A percentile compares a stretch with the other conserved stretches of the same genome.
These are phyloP conservation scores for Citrus sp. DNA, from an alignment of 345 rosid genomes.

Conservation along the genomic window DNA sequence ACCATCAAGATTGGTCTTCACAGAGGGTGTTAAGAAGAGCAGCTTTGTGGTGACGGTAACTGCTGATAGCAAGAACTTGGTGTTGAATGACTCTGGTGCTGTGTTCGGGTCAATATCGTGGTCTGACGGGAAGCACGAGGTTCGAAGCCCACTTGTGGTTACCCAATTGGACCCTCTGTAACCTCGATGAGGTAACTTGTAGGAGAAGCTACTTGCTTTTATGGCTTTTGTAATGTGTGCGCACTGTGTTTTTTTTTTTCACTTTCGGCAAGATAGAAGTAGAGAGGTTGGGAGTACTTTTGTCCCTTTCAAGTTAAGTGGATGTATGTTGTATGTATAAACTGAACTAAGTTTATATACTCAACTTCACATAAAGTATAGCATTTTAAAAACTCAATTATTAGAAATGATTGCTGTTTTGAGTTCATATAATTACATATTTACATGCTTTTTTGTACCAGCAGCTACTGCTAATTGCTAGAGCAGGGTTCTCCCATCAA, in stretches of 20 bases:
- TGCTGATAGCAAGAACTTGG: conserved; percentile 44
- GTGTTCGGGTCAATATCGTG: conserved; percentile 71
- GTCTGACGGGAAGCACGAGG: conserved; percentile 73
- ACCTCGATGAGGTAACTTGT: conserved; percentile 7
- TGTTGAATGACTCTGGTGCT: conserved; percentile 60
- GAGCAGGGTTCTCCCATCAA: neutral
- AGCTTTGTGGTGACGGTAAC: conserved; percentile 57
- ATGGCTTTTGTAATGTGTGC: neutral
- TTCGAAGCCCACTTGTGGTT: conserved; percentile 68
- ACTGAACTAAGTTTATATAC: conserved; percentile 29
- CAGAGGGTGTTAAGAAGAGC: conserved; percentile 39
- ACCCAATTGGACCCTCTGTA: conserved; percentile 58
- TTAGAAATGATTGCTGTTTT: neutral
- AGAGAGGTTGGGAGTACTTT: neutral
- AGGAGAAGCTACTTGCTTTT: neutral
- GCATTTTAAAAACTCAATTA: neutral
- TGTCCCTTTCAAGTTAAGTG: neutral
- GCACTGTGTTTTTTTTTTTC: neutral
- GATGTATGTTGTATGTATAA: conserved; percentile 22
- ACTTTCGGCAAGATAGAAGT: conserved; percentile 12
- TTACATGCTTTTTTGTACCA: too few species aligned
- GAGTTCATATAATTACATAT: neutral
- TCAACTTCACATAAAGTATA: conserved; percentile 10
- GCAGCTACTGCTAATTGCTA: neutral
- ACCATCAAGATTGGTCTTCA: conserved; percentile 54